Evolutionary conservation across 106 monocot genomes (phyloP).

Genomic region (Dendrobium chrysotoxum): DNA sequence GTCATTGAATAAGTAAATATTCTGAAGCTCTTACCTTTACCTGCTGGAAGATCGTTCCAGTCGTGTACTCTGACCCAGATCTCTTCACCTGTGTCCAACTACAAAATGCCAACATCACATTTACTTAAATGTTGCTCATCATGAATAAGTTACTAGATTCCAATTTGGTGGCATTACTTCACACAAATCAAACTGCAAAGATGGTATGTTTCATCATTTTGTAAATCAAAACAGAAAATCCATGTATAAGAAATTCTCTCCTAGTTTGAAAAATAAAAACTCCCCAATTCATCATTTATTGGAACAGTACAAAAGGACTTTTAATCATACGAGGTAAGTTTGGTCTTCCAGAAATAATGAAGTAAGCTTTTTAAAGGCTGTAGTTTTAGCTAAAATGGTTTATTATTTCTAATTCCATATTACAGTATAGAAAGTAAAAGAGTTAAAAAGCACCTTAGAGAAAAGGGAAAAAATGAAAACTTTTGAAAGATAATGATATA

Average conservation of each 20-base stretch:
- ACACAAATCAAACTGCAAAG: neutral
- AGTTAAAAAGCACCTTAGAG: too few relatives aligned
- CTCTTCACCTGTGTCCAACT: constrained; percentile 10
- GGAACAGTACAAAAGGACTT: neutral
- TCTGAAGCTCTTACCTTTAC: constrained; percentile 2
- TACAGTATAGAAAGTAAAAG: too few relatives aligned
- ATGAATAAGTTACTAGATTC: neutral
- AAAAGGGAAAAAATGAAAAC: too few relatives aligned
- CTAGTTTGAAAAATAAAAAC: neutral
- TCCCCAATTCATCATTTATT: neutral
- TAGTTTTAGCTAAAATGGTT: too few relatives aligned
- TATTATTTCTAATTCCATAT: too few relatives aligned
- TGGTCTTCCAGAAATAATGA: too few relatives aligned
- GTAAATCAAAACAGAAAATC: neutral
- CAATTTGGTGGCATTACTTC: neutral
- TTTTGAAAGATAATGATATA: neutral
- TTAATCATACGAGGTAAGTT: too few relatives aligned
- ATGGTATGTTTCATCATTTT: neutral
- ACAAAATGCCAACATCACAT: neutral
- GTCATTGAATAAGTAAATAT: neutral
- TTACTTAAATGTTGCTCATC: neutral
- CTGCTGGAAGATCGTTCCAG: constrained; percentile 7
- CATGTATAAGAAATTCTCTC: neutral
- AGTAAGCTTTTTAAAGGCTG: too few relatives aligned
- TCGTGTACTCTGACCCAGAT: constrained; percentile 10